Evolutionary conservation across 768 basidiomycete species (phyloP), one percentile per base, ranked within the genome.

Genomic region (Saitozyma sp.): DNA sequence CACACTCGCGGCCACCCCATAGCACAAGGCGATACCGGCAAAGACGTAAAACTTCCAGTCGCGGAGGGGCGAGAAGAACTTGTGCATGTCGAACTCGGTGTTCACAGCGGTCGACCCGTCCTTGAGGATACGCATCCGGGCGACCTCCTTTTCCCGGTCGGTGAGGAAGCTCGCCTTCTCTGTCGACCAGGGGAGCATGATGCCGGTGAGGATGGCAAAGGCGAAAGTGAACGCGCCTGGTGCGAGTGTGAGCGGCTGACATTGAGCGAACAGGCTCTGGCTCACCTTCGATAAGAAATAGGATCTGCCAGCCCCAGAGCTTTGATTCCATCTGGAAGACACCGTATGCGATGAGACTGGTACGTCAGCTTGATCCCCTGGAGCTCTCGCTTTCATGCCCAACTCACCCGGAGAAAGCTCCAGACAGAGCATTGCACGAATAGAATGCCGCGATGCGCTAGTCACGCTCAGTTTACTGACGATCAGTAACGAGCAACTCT

Each of bases 221-320:
- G 61, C 58, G 43, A 65, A 46, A 3, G 66, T 54, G 42, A 64
- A 51, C 5, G 62, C 58, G 77, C 84, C 29, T 29, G 29, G 29
- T 2, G 29, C 29, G 5, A 29, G 29, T 2, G 29, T 29, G 29
- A 29, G 29, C 29, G 29, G 2, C 29, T 29, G 29, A 29, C 29
- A 29, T 29, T 29, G 29, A 29, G 2, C 29, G 29, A 5, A 2
- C 29, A 29, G 5, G 29, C 29, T 29, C 29, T 29, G 29, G 29
- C 29, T 29, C 29, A 29, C 29, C 84, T 80, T 84, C 83, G 48
- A 85, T 83, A 81, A 83, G 82, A 67, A 84, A 84, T 20, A 84
- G 66, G 63, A 81, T 84, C 69, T 29, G 29, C 29, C 29, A 29
- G 29, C 29, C 29, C 29, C 29, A 29, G 29, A 29, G 29, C 29